Conservation (phyloP, 2,329 filamentous ascomycete species). For the Fonsecaea erecta region DNA sequence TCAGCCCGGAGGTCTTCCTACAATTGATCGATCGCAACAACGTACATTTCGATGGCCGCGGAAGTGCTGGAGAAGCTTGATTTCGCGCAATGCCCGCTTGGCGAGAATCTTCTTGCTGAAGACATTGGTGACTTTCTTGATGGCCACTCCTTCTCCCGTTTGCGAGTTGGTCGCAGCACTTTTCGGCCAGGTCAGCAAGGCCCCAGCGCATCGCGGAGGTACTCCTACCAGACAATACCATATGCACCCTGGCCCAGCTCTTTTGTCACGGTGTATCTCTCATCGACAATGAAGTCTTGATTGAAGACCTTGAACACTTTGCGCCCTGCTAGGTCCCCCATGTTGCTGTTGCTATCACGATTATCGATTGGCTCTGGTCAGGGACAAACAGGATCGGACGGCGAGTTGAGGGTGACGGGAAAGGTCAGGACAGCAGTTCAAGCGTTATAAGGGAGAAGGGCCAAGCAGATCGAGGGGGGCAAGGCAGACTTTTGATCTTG, state of each 20-base stretch:
- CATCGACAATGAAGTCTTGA: constrained; percentile 98
- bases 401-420: neutral
- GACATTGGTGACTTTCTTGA: constrained; percentile 99
- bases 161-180: constrained; percentile 92
- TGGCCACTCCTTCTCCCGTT: constrained; percentile 90
- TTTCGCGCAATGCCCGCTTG: constrained; percentile 95
- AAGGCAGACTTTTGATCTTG: constrained; percentile 14
- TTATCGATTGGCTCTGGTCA: neutral
- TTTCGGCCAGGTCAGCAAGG: constrained; percentile 33
- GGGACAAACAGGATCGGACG: neutral
- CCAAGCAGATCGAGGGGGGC: constrained; percentile 6
- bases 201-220: neutral
- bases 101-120: constrained; percentile 99
- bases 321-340: constrained; percentile 69
- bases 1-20: constrained; percentile 41
- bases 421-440: constrained; percentile 6
- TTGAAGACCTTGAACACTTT: constrained; percentile 99
- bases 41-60: constrained; percentile 83
- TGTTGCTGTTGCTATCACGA: constrained; percentile 42
- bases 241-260: constrained; percentile 98
- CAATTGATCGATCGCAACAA: constrained; percentile 32
- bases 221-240: constrained; percentile 89
- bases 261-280: constrained; percentile 98
- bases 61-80: constrained; percentile 98
- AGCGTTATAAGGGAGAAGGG: constrained; percentile 12